Evolutionary conservation across 805 yeast genomes (phyloP).

Genomic region (Schizosaccharomyces lindneri): DNA sequence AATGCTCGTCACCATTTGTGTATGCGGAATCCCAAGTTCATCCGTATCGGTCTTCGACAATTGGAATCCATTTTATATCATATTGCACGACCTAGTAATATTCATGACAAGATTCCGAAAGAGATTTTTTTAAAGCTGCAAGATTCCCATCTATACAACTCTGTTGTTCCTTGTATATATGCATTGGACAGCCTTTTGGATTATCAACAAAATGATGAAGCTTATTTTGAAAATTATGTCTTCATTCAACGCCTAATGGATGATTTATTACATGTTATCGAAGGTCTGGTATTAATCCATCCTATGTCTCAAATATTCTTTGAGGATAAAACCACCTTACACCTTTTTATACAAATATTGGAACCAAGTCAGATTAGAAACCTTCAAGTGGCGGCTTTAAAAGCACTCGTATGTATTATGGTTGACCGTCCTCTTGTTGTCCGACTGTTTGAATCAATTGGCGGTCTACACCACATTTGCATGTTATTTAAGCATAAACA

Average conservation of each 20-base stretch:
- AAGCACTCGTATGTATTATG: conserved; percentile 25
- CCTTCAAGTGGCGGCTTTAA: conserved; percentile 13
- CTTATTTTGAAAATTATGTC: neutral
- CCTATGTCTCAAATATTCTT: neutral
- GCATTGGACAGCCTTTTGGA: neutral
- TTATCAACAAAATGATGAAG: neutral
- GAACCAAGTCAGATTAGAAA: neutral
- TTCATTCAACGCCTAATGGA: neutral
- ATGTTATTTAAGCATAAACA: conserved; percentile 10
- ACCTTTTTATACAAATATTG: neutral
- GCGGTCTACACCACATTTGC: conserved; percentile 25
- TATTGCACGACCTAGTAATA: neutral
- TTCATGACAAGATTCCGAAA: neutral
- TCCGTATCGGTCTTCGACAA: neutral
- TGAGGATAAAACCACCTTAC: neutral
- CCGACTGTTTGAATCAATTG: conserved; percentile 22
- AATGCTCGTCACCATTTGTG: neutral
- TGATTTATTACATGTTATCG: neutral
- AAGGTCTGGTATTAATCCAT: conserved; percentile 1
- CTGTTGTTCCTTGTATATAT: neutral
- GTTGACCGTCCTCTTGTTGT: conserved; percentile 23
- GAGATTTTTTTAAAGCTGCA: neutral
- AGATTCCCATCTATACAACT: neutral
- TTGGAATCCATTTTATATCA: neutral
- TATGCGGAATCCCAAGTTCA: neutral